Evolutionary conservation across 139 green algal genomes (phyloP).

Genomic region (Chlamydomonas schloesseri): DNA sequence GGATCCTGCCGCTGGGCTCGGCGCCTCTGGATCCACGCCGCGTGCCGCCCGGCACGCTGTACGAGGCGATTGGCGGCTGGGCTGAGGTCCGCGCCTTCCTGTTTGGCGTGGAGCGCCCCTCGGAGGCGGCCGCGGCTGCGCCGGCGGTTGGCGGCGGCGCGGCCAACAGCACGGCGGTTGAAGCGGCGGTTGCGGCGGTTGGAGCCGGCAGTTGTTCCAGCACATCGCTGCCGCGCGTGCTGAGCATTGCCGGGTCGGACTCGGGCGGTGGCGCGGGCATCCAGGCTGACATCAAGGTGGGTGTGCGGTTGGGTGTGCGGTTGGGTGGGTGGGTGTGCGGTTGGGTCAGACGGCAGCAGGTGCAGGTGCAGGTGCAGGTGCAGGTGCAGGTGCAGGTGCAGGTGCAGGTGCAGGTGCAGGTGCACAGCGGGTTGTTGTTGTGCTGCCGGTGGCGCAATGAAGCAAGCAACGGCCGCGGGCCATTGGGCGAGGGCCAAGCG

Average conservation of each 20-base stretch:
- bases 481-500: no score
- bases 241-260: slow-evolving; percentile 93
- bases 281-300: slow-evolving; percentile 84
- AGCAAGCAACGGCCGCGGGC: no score
- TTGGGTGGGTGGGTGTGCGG: no score
- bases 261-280: slow-evolving; percentile 95
- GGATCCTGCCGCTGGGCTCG: slow-evolving; percentile 54
- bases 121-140: slow-evolving; percentile 1
- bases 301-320: no score
- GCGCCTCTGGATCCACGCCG: slow-evolving; percentile 39
- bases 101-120: slow-evolving; percentile 48
- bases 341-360: no score
- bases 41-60: neutral
- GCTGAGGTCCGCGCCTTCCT: slow-evolving; percentile 64
- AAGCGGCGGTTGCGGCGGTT: neutral
- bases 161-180: neutral
- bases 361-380: no score
- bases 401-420: no score
- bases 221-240: slow-evolving; percentile 65
- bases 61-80: slow-evolving; percentile 51
- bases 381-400: no score
- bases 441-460: no score
- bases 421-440: no score
- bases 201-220: no score
- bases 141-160: neutral